Conservation (phyloP, 1,284 basidiomycete genomes). For the Sphagnurus paluster region DNA sequence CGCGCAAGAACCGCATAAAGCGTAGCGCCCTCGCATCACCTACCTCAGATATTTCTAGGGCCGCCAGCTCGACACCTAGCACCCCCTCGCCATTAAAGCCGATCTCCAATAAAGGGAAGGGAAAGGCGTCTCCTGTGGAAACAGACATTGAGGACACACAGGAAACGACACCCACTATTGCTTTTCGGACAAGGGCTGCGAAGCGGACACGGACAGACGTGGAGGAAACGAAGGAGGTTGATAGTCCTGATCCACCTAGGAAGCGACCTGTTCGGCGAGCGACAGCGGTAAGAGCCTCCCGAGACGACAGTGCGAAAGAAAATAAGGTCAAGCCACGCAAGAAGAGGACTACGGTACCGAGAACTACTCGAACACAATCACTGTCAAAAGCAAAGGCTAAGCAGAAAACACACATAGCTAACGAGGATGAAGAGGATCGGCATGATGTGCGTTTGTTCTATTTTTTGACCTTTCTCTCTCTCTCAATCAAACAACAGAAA, state of each 20-base stretch:
- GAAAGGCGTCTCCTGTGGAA: not conserved
- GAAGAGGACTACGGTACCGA: not conserved
- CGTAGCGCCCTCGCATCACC: conserved; percentile 6
- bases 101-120: conserved; percentile 18
- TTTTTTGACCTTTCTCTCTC: conserved; percentile 1
- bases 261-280: conserved; percentile 5
- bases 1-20: conserved; percentile 27
- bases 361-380: conserved; percentile 9
- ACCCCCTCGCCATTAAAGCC: conserved; percentile 35
- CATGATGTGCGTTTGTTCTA: conserved; percentile 25
- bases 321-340: not conserved
- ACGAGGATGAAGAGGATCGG: conserved; percentile 16
- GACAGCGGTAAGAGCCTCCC: not conserved
- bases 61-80: conserved; percentile 30
- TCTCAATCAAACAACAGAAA: conserved; percentile 31
- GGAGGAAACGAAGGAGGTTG: not conserved
- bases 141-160: not conserved
- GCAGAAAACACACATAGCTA: conserved; percentile 4
- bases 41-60: conserved; percentile 22
- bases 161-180: not conserved
- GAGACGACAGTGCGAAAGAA: not conserved
- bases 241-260: not conserved
- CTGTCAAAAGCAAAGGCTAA: conserved; percentile 14
- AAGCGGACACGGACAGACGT: conserved; percentile 3
- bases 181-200: not conserved